These are phyloP conservation scores for Neoarthrinium moseri DNA, from an alignment of 2,329 filamentous ascomycete species.

Conservation along the genomic window DNA sequence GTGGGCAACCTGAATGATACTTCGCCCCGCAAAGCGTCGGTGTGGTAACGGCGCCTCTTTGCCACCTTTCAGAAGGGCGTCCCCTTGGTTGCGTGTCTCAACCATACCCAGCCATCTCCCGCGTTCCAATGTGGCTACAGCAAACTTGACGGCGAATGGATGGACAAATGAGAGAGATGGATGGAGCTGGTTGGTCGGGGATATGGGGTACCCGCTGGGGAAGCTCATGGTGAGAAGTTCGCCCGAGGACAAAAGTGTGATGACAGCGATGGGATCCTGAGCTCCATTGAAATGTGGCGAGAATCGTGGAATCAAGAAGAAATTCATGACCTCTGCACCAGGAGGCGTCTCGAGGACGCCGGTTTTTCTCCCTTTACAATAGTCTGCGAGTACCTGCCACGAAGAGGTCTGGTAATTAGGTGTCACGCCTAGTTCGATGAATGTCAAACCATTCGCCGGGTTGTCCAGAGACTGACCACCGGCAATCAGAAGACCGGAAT, in stretches of 20 bases:
- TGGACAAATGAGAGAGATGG: slow-evolving; percentile 85
- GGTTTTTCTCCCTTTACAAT: slow-evolving; percentile 76
- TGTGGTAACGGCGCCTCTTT: slow-evolving; percentile 67
- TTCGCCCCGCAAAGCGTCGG: slow-evolving; percentile 78
- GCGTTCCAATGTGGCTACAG: slow-evolving; percentile 72
- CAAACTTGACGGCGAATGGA: slow-evolving; percentile 76
- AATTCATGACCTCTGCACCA: slow-evolving; percentile 74
- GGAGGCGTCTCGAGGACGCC: slow-evolving; percentile 72
- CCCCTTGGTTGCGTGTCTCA: slow-evolving; percentile 79
- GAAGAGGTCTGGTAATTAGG: slow-evolving; percentile 89
- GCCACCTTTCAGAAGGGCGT: slow-evolving; percentile 76
- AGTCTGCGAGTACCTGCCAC: slow-evolving; percentile 77
- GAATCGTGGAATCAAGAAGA: slow-evolving; percentile 76
- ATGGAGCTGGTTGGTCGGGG: slow-evolving; percentile 89
- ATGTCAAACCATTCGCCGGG: slow-evolving; percentile 74
- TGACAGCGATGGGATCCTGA: slow-evolving; percentile 85
- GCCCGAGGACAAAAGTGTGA: slow-evolving; percentile 79
- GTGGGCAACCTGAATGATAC: slow-evolving; percentile 82
- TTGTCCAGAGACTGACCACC: slow-evolving; percentile 72
- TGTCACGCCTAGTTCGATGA: slow-evolving; percentile 85
- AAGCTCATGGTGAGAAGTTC: slow-evolving; percentile 90
- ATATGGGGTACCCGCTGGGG: slow-evolving; percentile 86
- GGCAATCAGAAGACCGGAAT: slow-evolving; percentile 83
- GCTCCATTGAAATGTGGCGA: slow-evolving; percentile 86
- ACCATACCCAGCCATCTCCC: slow-evolving; percentile 85